Percentiles rank a stretch among this genome's conserved stretches.
These are phyloP conservation scores for Phyllosticta capitalensis DNA, from an alignment of 2,329 filamentous ascomycete species.

Conservation along the genomic window DNA sequence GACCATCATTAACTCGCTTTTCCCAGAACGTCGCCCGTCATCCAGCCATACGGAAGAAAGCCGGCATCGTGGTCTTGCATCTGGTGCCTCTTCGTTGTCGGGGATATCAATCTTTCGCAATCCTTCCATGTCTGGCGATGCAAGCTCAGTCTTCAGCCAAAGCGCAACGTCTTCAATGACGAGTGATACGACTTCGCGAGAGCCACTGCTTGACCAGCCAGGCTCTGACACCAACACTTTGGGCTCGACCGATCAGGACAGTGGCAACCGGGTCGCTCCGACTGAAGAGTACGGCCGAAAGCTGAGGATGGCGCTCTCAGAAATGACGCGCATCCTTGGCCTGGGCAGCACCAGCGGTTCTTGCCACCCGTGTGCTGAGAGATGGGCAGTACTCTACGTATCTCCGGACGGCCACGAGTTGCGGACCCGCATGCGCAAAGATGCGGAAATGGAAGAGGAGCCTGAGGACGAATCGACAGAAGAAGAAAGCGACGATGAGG, in stretches of 20 bases:
- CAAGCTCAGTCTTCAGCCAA: constrained; percentile 61
- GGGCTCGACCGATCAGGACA: constrained; percentile 28
- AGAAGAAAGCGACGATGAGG: constrained; percentile 40
- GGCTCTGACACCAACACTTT: constrained; percentile 12
- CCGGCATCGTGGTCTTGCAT: constrained; percentile 36
- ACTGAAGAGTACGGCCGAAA: constrained; percentile 37
- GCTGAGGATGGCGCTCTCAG: constrained; percentile 58
- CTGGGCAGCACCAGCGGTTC: constrained; percentile 54
- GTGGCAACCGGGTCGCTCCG: constrained; percentile 37
- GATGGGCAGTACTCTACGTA: constrained; percentile 75
- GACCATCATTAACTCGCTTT: constrained; percentile 73
- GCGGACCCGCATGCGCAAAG: constrained; percentile 63
- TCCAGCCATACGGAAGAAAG: constrained; percentile 42
- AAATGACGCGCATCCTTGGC: constrained; percentile 59
- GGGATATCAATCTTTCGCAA: constrained; percentile 43
- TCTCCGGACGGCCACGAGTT: constrained; percentile 62
- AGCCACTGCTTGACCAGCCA: constrained; percentile 47
- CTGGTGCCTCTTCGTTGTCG: constrained; percentile 40
- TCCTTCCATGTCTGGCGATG: constrained; percentile 48
- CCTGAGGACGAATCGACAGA: constrained; percentile 49
- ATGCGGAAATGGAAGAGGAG: constrained; percentile 53
- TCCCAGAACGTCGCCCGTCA: constrained; percentile 61
- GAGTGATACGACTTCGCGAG: constrained; percentile 60
- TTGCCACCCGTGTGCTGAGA: constrained; percentile 70
- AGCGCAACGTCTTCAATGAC: constrained; percentile 59